Conservation (phyloP, 768 basidiomycete genomes). For the Dioszegia crocea region DNA sequence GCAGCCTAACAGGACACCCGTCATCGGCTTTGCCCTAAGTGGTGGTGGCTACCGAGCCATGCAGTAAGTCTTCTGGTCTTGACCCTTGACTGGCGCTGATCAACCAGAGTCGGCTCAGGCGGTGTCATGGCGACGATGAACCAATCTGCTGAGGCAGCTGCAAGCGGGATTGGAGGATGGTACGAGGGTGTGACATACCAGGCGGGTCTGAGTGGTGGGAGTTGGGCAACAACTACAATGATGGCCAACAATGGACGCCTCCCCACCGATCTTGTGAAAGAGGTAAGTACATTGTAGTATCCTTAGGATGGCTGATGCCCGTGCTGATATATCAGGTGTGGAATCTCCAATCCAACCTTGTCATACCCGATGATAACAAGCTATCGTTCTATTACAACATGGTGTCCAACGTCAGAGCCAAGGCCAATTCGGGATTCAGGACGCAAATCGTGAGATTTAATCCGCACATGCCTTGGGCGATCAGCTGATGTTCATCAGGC, state of each 20-base stretch:
- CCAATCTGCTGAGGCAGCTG: slow-evolving; percentile 58
- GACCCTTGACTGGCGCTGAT: background rate
- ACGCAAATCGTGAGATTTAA: slow-evolving; percentile 37
- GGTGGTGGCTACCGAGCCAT: slow-evolving; percentile 68
- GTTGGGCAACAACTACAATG: slow-evolving; percentile 54
- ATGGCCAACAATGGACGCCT: slow-evolving; percentile 41
- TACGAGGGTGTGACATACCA: slow-evolving; percentile 69
- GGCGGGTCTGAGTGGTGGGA: slow-evolving; percentile 55
- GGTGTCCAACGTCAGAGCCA: slow-evolving; percentile 39
- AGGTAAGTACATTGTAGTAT: slow-evolving; percentile 39
- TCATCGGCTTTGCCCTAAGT: slow-evolving; percentile 57
- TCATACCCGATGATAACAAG: slow-evolving; percentile 44
- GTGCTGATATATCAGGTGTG: slow-evolving; percentile 27
- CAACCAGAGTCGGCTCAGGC: slow-evolving; percentile 23
- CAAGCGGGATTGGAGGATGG: slow-evolving; percentile 62
- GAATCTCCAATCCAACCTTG: slow-evolving; percentile 47
- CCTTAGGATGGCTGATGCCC: background rate
- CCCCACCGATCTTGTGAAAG: slow-evolving; percentile 37
- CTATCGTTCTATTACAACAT: slow-evolving; percentile 45
- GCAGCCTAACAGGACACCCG: slow-evolving; percentile 37
- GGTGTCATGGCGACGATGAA: slow-evolving; percentile 53
- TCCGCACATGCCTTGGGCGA: background rate
- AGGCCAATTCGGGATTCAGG: slow-evolving; percentile 36
- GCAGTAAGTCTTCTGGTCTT: slow-evolving; percentile 61
- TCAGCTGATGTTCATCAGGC: slow-evolving; percentile 10